Conservation (phyloP, 2,329 filamentous ascomycete species). For the Colletotrichum sp. region DNA sequence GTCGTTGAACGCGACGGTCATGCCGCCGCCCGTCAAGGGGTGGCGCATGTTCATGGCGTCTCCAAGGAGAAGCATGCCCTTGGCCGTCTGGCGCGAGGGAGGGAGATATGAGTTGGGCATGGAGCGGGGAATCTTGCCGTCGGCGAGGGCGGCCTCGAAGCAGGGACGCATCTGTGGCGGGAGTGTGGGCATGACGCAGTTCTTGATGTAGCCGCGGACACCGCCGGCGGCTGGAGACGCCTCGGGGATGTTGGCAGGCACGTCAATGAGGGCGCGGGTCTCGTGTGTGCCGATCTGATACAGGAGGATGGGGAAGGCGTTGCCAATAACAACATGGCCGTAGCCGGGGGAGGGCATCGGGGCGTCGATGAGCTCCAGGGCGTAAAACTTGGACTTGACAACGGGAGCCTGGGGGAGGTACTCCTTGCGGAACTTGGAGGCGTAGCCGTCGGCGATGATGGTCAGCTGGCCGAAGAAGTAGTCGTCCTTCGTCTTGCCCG, state of each 20-base stretch:
- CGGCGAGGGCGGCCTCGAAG: conserved; percentile 77
- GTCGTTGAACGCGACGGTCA: conserved; percentile 97
- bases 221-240: conserved; percentile 79
- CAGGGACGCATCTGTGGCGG: conserved; percentile 74
- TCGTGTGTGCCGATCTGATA: conserved; percentile 98
- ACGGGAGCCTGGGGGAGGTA: conserved; percentile 71
- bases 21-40: conserved; percentile 93
- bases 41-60: conserved; percentile 99
- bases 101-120: conserved; percentile 98
- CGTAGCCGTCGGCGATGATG: conserved; percentile 90
- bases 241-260: conserved; percentile 77
- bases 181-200: conserved; percentile 79
- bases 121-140: conserved; percentile 75
- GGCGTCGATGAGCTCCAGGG: conserved; percentile 88
- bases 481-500: conserved; percentile 64
- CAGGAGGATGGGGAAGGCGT: conserved; percentile 78
- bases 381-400: conserved; percentile 89
- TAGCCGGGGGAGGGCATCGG: conserved; percentile 75
- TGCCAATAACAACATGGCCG: conserved; percentile 87
- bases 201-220: conserved; percentile 82
- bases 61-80: conserved; percentile 81
- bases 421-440: conserved; percentile 87
- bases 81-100: conserved; percentile 61
- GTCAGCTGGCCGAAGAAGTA: conserved; percentile 90
- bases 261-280: conserved; percentile 87